Conservation (phyloP, 768 basidiomycete genomes). For the Hericium rajendrae region DNA sequence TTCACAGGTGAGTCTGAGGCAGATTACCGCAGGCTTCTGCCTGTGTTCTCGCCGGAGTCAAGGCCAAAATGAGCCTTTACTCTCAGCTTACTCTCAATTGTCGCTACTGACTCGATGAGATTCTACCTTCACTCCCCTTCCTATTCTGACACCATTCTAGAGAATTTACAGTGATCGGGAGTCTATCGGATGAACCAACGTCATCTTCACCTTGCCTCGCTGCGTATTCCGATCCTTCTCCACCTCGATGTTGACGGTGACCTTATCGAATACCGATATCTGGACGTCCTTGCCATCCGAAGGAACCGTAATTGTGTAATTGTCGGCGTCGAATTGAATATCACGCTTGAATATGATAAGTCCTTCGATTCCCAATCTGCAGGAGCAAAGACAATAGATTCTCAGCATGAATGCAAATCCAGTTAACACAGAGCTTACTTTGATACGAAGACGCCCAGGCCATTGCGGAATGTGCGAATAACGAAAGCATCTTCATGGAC, state of each 20-base stretch:
- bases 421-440: constrained; percentile 46
- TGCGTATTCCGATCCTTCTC: constrained; percentile 95
- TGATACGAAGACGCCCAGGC: constrained; percentile 91
- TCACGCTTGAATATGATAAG: constrained; percentile 90
- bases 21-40: no score
- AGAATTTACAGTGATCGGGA: constrained; percentile 29
- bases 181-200: constrained; percentile 58
- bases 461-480: constrained; percentile 90
- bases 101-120: no score
- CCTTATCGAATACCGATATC: constrained; percentile 90
- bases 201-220: constrained; percentile 82
- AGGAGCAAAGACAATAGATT: not conserved
- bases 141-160: not conserved
- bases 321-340: constrained; percentile 84
- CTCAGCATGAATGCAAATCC: not conserved
- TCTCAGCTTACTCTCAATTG: no score
- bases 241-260: constrained; percentile 80
- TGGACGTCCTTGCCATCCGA: constrained; percentile 34
- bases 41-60: no score
- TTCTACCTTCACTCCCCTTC: not conserved
- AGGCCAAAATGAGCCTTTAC: no score
- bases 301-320: constrained; percentile 74
- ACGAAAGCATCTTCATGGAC: constrained; percentile 85
- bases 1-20: no score
- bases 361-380: constrained; percentile 87